Percentiles rank a stretch among this genome's conserved stretches.
These are phyloP conservation scores for Aspergillus sp. DNA, from an alignment of 2,329 filamentous ascomycete species.

Conservation along the genomic window DNA sequence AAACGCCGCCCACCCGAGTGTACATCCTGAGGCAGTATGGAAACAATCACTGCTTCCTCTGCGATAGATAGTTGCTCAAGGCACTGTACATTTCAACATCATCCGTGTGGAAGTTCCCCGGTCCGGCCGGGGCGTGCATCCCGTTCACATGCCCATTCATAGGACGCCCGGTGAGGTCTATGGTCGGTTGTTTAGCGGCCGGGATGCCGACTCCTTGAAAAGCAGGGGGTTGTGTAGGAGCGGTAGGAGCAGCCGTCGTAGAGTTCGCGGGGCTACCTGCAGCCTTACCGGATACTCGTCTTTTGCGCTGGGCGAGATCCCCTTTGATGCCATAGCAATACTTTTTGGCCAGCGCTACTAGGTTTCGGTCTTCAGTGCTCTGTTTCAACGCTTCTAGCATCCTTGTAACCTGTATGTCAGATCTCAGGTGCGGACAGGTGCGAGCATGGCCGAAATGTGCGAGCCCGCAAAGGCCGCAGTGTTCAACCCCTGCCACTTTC, in stretches of 20 bases:
- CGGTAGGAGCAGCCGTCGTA: not conserved
- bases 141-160: not conserved
- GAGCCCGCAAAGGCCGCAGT: constrained; percentile 65
- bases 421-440: constrained; percentile 62
- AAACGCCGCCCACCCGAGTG: not conserved
- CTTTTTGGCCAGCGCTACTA: constrained; percentile 55
- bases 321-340: constrained; percentile 60
- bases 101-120: not conserved
- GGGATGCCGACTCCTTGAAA: not conserved
- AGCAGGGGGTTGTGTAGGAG: not conserved
- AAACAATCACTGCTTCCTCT: not conserved
- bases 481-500: constrained; percentile 58
- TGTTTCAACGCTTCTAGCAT: constrained; percentile 64
- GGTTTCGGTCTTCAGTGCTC: constrained; percentile 55
- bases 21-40: not conserved
- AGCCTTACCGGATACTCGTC: constrained; percentile 24
- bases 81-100: not conserved
- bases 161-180: constrained; percentile 8
- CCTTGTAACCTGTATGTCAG: constrained; percentile 61
- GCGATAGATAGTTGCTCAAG: not conserved
- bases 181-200: not conserved
- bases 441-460: constrained; percentile 58
- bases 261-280: not conserved
- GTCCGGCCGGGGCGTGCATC: not conserved
- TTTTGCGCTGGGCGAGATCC: constrained; percentile 55